phyloP scores from a whole-genome alignment of 495 filamentous ascomycete genomes.

The Aspergillus olivimuriae region DNA sequence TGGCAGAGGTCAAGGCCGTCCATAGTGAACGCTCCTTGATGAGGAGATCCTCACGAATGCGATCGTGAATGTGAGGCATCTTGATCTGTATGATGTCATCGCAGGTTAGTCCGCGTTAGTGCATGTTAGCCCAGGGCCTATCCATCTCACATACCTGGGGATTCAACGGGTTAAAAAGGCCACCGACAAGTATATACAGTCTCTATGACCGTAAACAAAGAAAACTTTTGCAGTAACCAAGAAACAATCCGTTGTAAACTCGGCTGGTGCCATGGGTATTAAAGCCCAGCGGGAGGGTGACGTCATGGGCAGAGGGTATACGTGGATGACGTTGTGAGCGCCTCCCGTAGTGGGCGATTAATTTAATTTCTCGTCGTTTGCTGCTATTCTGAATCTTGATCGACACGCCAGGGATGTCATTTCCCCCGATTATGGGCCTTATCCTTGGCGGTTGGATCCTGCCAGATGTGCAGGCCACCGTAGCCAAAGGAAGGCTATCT shows the following conservation, averaged over 20 bases:
- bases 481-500: too few species aligned
- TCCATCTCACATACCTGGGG: too few species aligned
- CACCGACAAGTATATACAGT: too few species aligned
- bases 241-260: background rate
- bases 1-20: constrained; percentile 39
- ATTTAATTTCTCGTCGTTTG: background rate
- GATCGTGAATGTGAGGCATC: constrained; percentile 38
- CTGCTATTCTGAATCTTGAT: background rate
- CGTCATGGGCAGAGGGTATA: constrained; percentile 2
- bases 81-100: background rate
- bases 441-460: too few species aligned
- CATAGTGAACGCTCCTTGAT: constrained; percentile 36
- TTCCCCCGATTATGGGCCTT: background rate
- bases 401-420: background rate
- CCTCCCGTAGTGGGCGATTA: background rate
- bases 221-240: background rate
- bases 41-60: constrained; percentile 37
- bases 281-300: constrained; percentile 1
- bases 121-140: too few species aligned
- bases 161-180: too few species aligned
- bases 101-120: background rate
- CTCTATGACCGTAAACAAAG: too few species aligned
- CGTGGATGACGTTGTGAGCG: constrained; percentile 4
- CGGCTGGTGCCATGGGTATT: background rate
- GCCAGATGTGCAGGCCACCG: too few species aligned